phyloP scores from a whole-genome alignment of 108 stramenopile species.

The Bacterosira constricta region DNA sequence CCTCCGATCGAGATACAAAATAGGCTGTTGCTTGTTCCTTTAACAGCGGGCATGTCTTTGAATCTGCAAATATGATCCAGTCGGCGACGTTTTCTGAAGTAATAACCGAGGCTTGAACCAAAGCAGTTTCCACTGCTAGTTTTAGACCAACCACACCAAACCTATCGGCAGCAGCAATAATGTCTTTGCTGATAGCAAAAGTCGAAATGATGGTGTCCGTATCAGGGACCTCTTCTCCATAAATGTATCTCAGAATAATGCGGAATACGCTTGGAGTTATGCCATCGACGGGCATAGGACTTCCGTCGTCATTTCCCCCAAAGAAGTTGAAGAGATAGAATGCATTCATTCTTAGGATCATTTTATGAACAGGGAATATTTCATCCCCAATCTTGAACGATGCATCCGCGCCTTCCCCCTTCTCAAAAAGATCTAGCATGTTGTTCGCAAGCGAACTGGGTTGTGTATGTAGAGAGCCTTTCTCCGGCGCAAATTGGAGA shows the following conservation, averaged over 20 bases:
- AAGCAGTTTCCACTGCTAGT: constrained; percentile 5
- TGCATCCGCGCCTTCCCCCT: constrained; percentile 7
- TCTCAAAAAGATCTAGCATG: not conserved
- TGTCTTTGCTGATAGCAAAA: constrained; percentile 5
- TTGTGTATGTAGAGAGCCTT: not conserved
- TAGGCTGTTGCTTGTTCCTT: constrained; percentile 19
- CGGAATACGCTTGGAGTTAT: constrained; percentile 21
- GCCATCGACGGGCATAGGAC: not conserved
- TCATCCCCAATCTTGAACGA: constrained; percentile 6
- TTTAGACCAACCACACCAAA: constrained; percentile 21
- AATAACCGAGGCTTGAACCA: not conserved
- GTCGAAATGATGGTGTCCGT: not conserved
- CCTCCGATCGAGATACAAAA: not conserved
- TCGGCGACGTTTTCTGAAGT: constrained; percentile 3
- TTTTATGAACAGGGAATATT: constrained; percentile 3
- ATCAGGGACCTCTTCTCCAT: not conserved
- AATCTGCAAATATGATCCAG: constrained; percentile 23
- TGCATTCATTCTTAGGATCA: constrained; percentile 18
- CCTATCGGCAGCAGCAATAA: constrained; percentile 21
- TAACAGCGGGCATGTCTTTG: constrained; percentile 7
- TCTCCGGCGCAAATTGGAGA: not conserved
- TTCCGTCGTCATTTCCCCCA: not conserved
- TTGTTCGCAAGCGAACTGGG: not conserved
- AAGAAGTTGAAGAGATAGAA: not conserved
- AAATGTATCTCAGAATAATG: constrained; percentile 8